Percentiles rank a stretch among this genome's conserved stretches.
Conservation (phyloP, 768 basidiomycete genomes). For the Pulveroboletus sp. region DNA sequence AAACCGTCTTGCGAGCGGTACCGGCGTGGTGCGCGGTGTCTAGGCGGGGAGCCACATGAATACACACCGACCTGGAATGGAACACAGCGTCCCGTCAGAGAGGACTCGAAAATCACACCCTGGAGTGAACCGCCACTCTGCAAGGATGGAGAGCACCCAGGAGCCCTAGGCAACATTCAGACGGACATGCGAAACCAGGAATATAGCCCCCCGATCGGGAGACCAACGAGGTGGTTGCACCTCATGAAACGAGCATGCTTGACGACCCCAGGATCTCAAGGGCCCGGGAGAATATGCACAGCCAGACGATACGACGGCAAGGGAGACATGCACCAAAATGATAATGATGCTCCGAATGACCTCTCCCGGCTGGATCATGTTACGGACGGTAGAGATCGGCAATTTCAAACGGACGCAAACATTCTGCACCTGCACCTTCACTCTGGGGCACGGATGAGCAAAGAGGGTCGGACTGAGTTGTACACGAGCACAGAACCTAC, state of each 20-base stretch:
- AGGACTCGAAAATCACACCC: conserved; percentile 4
- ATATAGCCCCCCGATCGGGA: not conserved
- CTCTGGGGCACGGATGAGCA: not conserved
- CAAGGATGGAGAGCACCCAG: not conserved
- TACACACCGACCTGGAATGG: not conserved
- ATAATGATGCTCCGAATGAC: conserved; percentile 3
- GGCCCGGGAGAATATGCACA: conserved; percentile 24
- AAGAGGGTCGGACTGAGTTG: conserved; percentile 1
- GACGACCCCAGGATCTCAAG: conserved; percentile 9
- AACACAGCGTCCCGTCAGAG: conserved; percentile 3
- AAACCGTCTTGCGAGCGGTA: conserved; percentile 17
- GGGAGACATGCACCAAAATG: not conserved
- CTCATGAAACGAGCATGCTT: conserved; percentile 16
- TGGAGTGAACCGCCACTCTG: not conserved
- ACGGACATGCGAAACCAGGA: not conserved
- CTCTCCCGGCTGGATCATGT: conserved; percentile 5
- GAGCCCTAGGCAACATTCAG: too few species aligned
- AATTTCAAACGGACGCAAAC: conserved; percentile 16
- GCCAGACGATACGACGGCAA: conserved; percentile 14
- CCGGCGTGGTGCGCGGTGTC: conserved; percentile 15
- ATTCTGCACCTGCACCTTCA: conserved; percentile 7
- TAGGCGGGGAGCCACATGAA: not conserved
- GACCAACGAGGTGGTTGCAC: conserved; percentile 12
- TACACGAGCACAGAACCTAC: not conserved
- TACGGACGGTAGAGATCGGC: conserved; percentile 11